Conservation (phyloP, 1,284 basidiomycete genomes). For the Austroboletus olivaceoglutinosus region DNA sequence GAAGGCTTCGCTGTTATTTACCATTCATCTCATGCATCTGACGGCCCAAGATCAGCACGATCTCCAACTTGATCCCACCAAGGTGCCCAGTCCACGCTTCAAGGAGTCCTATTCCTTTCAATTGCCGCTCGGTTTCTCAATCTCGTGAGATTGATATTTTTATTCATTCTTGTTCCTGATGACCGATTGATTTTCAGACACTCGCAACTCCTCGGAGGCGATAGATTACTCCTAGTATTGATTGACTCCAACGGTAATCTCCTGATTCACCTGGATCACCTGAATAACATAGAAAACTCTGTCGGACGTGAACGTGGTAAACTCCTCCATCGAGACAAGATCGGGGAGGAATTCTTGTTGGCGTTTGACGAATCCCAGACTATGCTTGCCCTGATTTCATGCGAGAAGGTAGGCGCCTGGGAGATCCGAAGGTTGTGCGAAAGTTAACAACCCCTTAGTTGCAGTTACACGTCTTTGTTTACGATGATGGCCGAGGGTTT, state of each 20-base stretch:
- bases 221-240: slow-evolving; percentile 42
- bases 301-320: slow-evolving; percentile 31
- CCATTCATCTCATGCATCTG: slow-evolving; percentile 39
- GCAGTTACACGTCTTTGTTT: slow-evolving; percentile 43
- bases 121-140: slow-evolving; percentile 34
- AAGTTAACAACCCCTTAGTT: slow-evolving; percentile 21
- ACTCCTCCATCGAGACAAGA: slow-evolving; percentile 41
- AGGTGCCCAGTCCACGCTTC: slow-evolving; percentile 39
- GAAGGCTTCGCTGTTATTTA: slow-evolving; percentile 33
- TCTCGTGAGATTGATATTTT: slow-evolving; percentile 35
- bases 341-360: slow-evolving; percentile 43
- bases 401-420: slow-evolving; percentile 34
- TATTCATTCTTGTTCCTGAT: slow-evolving; percentile 12
- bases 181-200: slow-evolving; percentile 31
- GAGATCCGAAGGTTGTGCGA: not conserved
- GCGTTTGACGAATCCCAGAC: slow-evolving; percentile 51
- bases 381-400: slow-evolving; percentile 43
- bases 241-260: slow-evolving; percentile 34
- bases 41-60: slow-evolving; percentile 42
- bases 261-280: slow-evolving; percentile 40
- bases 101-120: slow-evolving; percentile 31
- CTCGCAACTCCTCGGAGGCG: slow-evolving; percentile 34
- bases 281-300: slow-evolving; percentile 33
- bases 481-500: slow-evolving; percentile 41
- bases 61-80: slow-evolving; percentile 37